These are phyloP conservation scores for Collybia mongolica DNA, from an alignment of 768 basidiomycete species.

Conservation along the genomic window DNA sequence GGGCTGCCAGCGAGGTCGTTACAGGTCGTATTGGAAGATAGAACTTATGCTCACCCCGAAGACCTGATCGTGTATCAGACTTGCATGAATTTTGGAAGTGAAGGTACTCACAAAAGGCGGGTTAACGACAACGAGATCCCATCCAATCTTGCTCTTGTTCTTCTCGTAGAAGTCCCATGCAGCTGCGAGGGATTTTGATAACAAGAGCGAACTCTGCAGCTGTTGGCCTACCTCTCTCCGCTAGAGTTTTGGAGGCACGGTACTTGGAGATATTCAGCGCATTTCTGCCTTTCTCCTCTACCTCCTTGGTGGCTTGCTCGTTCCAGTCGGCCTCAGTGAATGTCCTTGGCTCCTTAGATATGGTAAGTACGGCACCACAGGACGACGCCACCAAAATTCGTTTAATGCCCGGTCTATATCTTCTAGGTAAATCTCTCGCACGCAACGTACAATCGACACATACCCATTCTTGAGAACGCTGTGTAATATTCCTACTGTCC, in stretches of 20 bases:
- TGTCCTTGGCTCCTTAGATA: conserved; percentile 21
- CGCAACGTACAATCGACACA: neutral
- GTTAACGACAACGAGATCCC: conserved; percentile 54
- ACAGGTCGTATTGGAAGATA: neutral
- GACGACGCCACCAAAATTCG: conserved; percentile 73
- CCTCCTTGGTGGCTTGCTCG: conserved; percentile 37
- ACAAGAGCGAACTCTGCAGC: neutral
- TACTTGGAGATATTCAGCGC: conserved; percentile 46
- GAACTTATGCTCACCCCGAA: conserved; percentile 23
- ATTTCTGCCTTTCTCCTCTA: conserved; percentile 47
- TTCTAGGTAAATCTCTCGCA: neutral
- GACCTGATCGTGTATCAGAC: conserved; percentile 17
- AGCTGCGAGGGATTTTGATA: conserved; percentile 22
- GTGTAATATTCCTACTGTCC: conserved; percentile 62
- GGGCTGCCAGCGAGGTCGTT: conserved; percentile 26
- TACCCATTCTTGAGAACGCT: conserved; percentile 56
- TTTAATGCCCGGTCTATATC: conserved; percentile 47
- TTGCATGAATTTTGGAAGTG: neutral
- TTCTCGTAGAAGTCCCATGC: conserved; percentile 42
- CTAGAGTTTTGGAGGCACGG: conserved; percentile 60
- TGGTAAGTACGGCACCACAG: conserved; percentile 41
- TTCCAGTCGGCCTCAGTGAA: conserved; percentile 66
- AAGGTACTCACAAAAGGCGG: conserved; percentile 47
- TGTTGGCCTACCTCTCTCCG: conserved; percentile 48
- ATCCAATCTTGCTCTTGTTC: conserved; percentile 39